Conservation (phyloP, 768 basidiomycete species). For the Tylopilus plumbeoviolaceoides region DNA sequence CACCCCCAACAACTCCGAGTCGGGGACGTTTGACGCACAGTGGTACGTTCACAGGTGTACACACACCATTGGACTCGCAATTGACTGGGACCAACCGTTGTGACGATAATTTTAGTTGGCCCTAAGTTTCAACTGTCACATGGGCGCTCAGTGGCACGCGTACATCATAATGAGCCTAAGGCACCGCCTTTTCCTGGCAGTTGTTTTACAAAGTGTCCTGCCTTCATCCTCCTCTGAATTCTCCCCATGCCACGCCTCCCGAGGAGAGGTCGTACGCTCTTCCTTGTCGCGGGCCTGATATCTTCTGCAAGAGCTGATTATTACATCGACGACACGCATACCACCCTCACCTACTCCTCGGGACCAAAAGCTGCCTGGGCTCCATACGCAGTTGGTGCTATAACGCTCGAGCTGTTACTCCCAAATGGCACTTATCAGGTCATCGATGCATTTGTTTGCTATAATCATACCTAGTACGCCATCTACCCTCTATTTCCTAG, state of each 20-base stretch:
- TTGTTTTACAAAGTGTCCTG: background rate
- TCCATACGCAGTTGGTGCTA: constrained; percentile 9
- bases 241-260: background rate
- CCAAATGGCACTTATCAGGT: constrained; percentile 19
- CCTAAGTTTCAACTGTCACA: background rate
- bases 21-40: background rate
- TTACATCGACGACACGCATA: constrained; percentile 24
- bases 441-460: constrained; percentile 22
- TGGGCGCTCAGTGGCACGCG: too few species aligned
- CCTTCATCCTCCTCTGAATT: background rate
- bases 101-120: background rate
- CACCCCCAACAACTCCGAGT: too few species aligned
- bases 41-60: too few species aligned
- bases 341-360: constrained; percentile 19
- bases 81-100: too few species aligned
- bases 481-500: background rate
- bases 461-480: constrained; percentile 24
- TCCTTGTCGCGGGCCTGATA: constrained; percentile 1
- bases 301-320: constrained; percentile 15
- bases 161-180: background rate
- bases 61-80: background rate
- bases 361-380: constrained; percentile 25
- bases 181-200: background rate
- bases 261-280: background rate
- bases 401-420: constrained; percentile 13